Evolutionary conservation across 306 rosid genomes (phyloP).

Genomic region (Quercus mongolica): DNA sequence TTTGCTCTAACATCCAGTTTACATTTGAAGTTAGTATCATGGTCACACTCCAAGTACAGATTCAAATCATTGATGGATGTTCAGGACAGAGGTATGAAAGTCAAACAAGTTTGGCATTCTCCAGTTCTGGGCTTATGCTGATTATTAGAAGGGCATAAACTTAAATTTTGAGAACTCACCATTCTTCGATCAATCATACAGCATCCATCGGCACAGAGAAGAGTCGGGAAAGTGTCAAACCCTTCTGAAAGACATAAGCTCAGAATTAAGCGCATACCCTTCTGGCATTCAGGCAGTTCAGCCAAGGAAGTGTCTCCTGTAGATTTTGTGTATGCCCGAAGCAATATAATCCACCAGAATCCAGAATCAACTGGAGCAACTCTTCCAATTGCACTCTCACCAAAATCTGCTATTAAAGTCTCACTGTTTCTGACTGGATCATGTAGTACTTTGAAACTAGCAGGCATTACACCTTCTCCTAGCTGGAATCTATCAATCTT

Average conservation of each 20-base stretch:
- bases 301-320: conserved; percentile 88
- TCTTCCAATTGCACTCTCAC: conserved; percentile 96
- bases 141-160: conserved; percentile 1
- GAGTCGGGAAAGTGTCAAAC: conserved; percentile 94
- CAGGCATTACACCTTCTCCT: conserved; percentile 98
- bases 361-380: conserved; percentile 99
- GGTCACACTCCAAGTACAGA: neutral
- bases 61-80: neutral
- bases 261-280: conserved; percentile 90
- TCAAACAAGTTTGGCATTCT: neutral
- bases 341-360: conserved; percentile 97
- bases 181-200: conserved; percentile 97
- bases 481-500: conserved; percentile 78
- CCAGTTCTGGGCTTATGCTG: neutral
- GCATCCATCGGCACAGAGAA: conserved; percentile 94
- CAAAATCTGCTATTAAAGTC: conserved; percentile 84
- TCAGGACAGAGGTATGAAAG: neutral
- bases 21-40: neutral
- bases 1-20: neutral
- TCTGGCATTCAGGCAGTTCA: conserved; percentile 85
- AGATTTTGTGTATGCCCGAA: conserved; percentile 85
- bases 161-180: conserved; percentile 47
- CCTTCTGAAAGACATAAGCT: conserved; percentile 89
- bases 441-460: conserved; percentile 87
- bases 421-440: conserved; percentile 71